A percentile compares a stretch with the other conserved stretches of the same genome.
phyloP scores from a whole-genome alignment of 2,329 filamentous ascomycete genomes.

The Arthroderma uncinatum region DNA sequence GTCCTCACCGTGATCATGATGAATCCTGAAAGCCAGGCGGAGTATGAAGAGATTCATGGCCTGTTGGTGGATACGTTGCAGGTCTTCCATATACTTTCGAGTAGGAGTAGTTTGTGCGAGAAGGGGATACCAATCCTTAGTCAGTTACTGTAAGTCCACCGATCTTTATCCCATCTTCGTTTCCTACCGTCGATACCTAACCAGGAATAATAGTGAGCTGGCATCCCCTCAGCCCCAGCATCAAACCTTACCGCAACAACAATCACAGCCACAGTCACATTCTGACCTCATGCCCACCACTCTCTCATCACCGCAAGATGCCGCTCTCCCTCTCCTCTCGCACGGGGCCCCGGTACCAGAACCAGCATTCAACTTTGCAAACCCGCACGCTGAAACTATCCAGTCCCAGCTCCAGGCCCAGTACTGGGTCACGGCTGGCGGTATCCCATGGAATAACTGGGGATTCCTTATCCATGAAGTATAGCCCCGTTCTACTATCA shows the following conservation, averaged over 20 bases:
- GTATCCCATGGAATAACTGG: constrained; percentile 10
- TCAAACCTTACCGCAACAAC: neutral
- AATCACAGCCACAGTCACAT: constrained; percentile 1
- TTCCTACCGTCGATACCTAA: neutral
- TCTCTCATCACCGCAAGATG: neutral
- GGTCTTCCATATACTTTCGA: constrained; percentile 25
- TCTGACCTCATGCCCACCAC: neutral
- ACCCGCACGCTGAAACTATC: constrained; percentile 11
- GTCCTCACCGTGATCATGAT: constrained; percentile 23
- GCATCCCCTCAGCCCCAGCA: constrained; percentile 1
- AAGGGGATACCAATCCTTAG: constrained; percentile 28
- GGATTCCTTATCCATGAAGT: constrained; percentile 7
- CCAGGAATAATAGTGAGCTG: neutral
- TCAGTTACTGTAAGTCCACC: constrained; percentile 23
- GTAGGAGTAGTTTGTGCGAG: constrained; percentile 28
- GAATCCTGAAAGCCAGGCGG: constrained; percentile 21
- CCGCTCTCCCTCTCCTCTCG: neutral
- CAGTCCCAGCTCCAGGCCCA: constrained; percentile 24
- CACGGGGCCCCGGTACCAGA: neutral
- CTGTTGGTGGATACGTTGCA: constrained; percentile 23
- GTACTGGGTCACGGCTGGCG: constrained; percentile 24
- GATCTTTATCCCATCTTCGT: neutral
- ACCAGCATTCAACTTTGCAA: constrained; percentile 1
- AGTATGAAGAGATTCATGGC: constrained; percentile 24
- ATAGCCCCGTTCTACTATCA: neutral